Base-by-base conservation (phyloP, 2,329 filamentous ascomycete genomes). In the Hawksworthiomyces lignivorus region DNA sequence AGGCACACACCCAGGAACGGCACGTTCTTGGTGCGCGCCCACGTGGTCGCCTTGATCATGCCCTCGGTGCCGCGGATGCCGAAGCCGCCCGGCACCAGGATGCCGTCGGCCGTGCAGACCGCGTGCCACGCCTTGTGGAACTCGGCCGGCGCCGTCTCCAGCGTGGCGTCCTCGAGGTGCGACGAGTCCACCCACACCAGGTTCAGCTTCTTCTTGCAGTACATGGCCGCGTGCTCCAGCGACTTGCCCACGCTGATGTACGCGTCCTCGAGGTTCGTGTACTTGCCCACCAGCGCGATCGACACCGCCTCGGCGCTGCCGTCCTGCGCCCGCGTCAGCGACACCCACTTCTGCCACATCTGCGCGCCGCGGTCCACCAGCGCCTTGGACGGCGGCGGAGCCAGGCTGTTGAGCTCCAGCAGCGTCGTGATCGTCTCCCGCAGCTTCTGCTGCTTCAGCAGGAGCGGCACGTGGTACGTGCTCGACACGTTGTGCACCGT, bases 401-500 rank as follows among this genome's bases (percentile, higher is more conserved):
- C 53, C 35, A 82, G 55, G 15, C 65, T 59, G 47, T 84, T 74
- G 10, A 95, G 73, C 28, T 71, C 72, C 41, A 97, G 68, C n/a
- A 79, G 73, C 11, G 70, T 62, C 31, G 28, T 32, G 27, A 50
- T 47, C 18, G 24, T 47, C 30, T 46, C 43, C 8, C 90, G 68
- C 2, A 97, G 70, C 19, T 80, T 77, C 64, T 97, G 87, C 52
- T 88, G 73, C 53, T 90, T 77, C 12, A 97, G 80, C 19, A 97
- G 82, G n/a, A 96, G 72, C 1, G 92, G 92, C 3, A 97, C 90
- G 51, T 95, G 89, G 64, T 98, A 98, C 39, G 86, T 94, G 11
- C 88, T 88, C 17, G 82, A 72, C 63, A 97, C 87, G 60, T 97
- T 84, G 52, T 84, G 82, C 10, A 98, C 89, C n/a, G 79, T 84